Evolutionary conservation across 1,139 yeast species (phyloP).

Genomic region (Yamadazyma spencermartinsiae): DNA sequence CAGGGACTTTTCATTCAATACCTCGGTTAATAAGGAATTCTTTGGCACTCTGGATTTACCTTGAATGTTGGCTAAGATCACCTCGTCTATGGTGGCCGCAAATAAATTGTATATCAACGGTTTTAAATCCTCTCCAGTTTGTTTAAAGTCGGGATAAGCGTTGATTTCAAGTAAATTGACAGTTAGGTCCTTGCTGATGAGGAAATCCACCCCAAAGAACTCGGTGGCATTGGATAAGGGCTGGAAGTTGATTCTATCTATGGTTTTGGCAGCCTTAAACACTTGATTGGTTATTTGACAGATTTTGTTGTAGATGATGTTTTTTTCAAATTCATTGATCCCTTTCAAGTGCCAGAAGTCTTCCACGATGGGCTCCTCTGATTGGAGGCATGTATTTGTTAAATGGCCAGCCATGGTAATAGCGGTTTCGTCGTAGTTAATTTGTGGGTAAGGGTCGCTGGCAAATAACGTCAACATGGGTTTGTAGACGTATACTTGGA

Average conservation of each 20-base stretch:
- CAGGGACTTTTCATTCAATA: conserved; percentile 4
- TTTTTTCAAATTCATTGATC: conserved; percentile 25
- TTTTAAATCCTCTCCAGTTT: conserved; percentile 80
- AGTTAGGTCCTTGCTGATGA: conserved; percentile 56
- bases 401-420: conserved; percentile 68
- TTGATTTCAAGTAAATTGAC: conserved; percentile 80
- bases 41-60: conserved; percentile 8
- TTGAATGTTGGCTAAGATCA: conserved; percentile 9
- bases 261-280: conserved; percentile 79
- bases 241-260: conserved; percentile 86
- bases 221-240: conserved; percentile 83
- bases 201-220: conserved; percentile 83
- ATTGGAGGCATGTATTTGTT: conserved; percentile 91
- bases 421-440: conserved; percentile 26
- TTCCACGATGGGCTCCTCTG: conserved; percentile 51
- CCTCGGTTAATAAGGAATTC: conserved; percentile 10
- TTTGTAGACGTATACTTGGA: conserved; percentile 75
- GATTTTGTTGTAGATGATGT: conserved; percentile 53
- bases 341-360: conserved; percentile 65
- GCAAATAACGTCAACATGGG: conserved; percentile 84
- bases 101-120: conserved; percentile 61
- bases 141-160: conserved; percentile 95
- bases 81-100: conserved; percentile 39
- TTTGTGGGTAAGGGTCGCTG: conserved; percentile 43
- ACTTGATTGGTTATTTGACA: conserved; percentile 64